Base-by-base conservation (phyloP, 2,329 filamentous ascomycete genomes). In the Fusarium chuoi region DNA sequence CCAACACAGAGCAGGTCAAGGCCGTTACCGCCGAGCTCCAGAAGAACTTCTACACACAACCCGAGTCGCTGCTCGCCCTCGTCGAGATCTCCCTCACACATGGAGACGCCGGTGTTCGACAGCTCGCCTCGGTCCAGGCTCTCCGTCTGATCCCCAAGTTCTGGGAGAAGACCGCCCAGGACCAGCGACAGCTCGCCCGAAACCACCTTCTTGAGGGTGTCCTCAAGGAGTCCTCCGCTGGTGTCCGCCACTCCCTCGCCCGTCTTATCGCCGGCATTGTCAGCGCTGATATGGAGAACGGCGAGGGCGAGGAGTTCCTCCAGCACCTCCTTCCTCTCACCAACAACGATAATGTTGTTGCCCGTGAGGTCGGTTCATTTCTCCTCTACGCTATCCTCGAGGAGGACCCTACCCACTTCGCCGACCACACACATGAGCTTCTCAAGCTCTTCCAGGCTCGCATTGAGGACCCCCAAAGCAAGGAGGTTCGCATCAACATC, bases 401-500 rank as follows among this genome's bases (percentile, higher is more conserved):
- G 85, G 92, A 93, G 62, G 92, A 97, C 76, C 94, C 94, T 26
- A 92, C 95, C 75, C 89, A 92, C 76, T 97, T 98, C 83, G 90
- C 91, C 78, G 93, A 95, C 79, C 93, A 96, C 83, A 90, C 94
- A 78, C 84, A 88, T 67, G 91, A 94, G 80, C 90, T 98, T 68
- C 94, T 98, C 79, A 88, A 89, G 78, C 88, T 98, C 33, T 98
- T 98, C 85, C 87, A 88, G 83, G 92, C 92, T 82, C 97, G 95
- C 54, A 96, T 99, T 79, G 91, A 93, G 79, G 96, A 98, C 80
- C 91, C 94, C 3, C 92, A 97, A 84, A 98, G 95, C 82, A 90
- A 93, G 71, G 94, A 98, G 82, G 96, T 99, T 65, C 92, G 95
- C 78, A 91, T 98, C 85, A 98, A 98, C 87, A 97, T 96, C 38